phyloP scores from a whole-genome alignment of 257 asterid genomes.

The Verbena officinalis region DNA sequence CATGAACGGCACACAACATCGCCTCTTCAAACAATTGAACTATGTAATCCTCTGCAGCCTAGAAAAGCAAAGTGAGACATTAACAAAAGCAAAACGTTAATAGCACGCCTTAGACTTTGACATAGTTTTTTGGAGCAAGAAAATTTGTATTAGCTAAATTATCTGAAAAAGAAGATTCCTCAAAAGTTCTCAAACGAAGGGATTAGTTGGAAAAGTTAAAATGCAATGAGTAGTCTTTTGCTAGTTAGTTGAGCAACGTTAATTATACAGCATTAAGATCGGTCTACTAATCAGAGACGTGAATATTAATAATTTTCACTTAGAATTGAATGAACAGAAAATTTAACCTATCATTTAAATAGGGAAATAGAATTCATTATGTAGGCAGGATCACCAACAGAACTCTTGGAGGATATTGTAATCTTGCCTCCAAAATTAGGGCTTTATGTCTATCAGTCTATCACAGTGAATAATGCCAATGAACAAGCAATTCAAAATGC shows the following conservation, averaged over 20 bases:
- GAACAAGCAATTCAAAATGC: slow-evolving; percentile 12
- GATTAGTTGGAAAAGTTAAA: too few species aligned
- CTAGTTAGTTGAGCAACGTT: too few species aligned
- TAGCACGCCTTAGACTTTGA: too few species aligned
- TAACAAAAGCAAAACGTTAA: too few species aligned
- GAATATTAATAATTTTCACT: background rate
- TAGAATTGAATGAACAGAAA: background rate
- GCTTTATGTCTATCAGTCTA: background rate
- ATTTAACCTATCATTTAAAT: background rate
- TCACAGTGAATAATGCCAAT: slow-evolving; percentile 11
- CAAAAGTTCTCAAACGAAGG: too few species aligned
- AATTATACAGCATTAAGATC: too few species aligned
- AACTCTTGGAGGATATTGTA: slow-evolving; percentile 2
- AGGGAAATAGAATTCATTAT: too few species aligned
- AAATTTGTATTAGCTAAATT: too few species aligned
- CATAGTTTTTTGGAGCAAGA: too few species aligned
- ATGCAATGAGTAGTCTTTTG: too few species aligned
- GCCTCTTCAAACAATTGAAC: slow-evolving; percentile 83
- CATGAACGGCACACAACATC: slow-evolving; percentile 88
- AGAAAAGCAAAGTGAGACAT: slow-evolving; percentile 34
- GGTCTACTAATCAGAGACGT: background rate
- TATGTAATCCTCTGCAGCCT: slow-evolving; percentile 84
- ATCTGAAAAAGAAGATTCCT: too few species aligned
- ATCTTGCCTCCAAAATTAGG: slow-evolving; percentile 10
- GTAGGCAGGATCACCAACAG: too few species aligned